phyloP scores from a whole-genome alignment of 345 rosid species.

The Acer saccharum region DNA sequence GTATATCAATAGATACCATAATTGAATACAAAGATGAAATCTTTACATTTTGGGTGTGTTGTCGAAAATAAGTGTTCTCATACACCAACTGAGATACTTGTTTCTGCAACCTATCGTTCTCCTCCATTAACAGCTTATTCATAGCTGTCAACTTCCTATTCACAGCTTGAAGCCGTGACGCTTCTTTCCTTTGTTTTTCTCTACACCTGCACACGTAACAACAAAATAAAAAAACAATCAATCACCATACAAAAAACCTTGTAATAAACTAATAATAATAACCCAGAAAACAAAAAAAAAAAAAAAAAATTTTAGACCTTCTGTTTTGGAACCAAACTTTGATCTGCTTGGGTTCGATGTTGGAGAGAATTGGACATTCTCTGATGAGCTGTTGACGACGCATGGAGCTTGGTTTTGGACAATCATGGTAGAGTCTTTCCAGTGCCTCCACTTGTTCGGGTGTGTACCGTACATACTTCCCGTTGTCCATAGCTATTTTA shows the following conservation, averaged over 20 bases:
- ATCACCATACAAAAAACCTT: neutral
- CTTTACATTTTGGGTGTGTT: conserved; percentile 62
- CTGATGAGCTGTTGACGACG: conserved; percentile 79
- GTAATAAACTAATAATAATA: neutral
- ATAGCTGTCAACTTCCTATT: conserved; percentile 78
- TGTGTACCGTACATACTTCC: conserved; percentile 77
- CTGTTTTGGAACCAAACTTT: conserved; percentile 89
- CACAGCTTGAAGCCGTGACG: conserved; percentile 76
- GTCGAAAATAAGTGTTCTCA: conserved; percentile 74
- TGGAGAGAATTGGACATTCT: conserved; percentile 75
- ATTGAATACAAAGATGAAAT: neutral
- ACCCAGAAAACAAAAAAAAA: neutral
- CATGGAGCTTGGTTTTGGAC: conserved; percentile 80
- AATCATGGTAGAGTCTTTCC: conserved; percentile 69
- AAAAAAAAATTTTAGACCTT: conserved; percentile 32
- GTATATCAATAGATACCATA: neutral
- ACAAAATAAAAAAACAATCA: neutral
- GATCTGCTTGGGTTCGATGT: conserved; percentile 87
- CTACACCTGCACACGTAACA: conserved; percentile 50
- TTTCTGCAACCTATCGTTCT: conserved; percentile 81
- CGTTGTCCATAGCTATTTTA: conserved; percentile 61
- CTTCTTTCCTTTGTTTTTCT: conserved; percentile 79
- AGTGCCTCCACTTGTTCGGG: conserved; percentile 85
- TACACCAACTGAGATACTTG: conserved; percentile 80
- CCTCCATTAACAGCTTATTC: conserved; percentile 88